Percentiles rank a stretch among this genome's conserved stretches.
phyloP scores from a whole-genome alignment of 2,329 filamentous ascomycete species.

The Fusarium beomiforme region DNA sequence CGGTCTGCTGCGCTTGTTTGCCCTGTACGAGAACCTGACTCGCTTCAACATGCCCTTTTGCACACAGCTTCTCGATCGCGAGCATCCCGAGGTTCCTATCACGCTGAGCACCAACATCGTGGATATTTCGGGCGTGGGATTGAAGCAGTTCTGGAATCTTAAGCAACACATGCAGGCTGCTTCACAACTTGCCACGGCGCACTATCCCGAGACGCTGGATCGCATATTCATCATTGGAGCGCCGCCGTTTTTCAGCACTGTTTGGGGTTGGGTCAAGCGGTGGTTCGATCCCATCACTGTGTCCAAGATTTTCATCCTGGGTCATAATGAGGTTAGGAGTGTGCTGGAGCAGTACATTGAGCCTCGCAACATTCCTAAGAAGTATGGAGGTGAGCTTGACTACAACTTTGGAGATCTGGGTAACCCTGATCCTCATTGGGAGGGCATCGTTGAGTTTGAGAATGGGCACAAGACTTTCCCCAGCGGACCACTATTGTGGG shows the following conservation, averaged over 20 bases:
- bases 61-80: slow-evolving; percentile 77
- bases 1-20: slow-evolving; percentile 86
- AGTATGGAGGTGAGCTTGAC: slow-evolving; percentile 88
- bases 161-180: slow-evolving; percentile 95
- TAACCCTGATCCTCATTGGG: slow-evolving; percentile 72
- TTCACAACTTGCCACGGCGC: slow-evolving; percentile 85
- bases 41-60: slow-evolving; percentile 88
- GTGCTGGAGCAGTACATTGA: slow-evolving; percentile 87
- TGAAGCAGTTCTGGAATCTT: slow-evolving; percentile 96
- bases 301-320: slow-evolving; percentile 94
- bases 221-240: slow-evolving; percentile 81
- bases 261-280: slow-evolving; percentile 94
- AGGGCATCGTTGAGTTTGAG: slow-evolving; percentile 62
- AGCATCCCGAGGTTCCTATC: slow-evolving; percentile 82
- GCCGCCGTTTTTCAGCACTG: slow-evolving; percentile 88
- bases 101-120: slow-evolving; percentile 95
- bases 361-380: slow-evolving; percentile 82
- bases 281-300: slow-evolving; percentile 96
- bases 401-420: slow-evolving; percentile 82
- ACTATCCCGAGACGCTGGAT: slow-evolving; percentile 92
- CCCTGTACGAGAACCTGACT: slow-evolving; percentile 92
- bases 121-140: slow-evolving; percentile 85
- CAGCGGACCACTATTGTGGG: slow-evolving; percentile 67
- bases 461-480: slow-evolving; percentile 64
- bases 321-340: slow-evolving; percentile 74